Evolutionary conservation across 768 basidiomycete genomes (phyloP).

Genomic region (Hemileccinum impolitum): DNA sequence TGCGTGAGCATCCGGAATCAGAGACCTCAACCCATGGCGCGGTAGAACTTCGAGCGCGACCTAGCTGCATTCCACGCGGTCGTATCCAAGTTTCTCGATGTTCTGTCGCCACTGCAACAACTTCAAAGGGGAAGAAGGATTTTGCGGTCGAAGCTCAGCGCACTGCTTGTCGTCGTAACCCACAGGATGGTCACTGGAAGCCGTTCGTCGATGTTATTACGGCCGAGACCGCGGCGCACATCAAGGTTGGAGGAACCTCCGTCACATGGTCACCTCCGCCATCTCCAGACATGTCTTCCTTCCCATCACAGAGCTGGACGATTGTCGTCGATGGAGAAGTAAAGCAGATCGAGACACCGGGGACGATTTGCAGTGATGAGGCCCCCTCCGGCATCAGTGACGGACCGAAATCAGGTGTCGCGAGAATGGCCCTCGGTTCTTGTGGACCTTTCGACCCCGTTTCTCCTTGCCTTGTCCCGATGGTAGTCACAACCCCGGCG

Average conservation of each 20-base stretch:
- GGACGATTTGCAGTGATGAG: not conserved
- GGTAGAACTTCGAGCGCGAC: not conserved
- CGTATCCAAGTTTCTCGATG: not conserved
- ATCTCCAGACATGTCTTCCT: conserved; percentile 1
- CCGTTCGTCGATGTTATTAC: no score
- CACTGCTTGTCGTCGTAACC: not conserved
- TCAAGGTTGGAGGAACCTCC: not conserved
- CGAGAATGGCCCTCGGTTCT: not conserved
- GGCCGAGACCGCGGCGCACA: no score
- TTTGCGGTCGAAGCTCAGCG: not conserved
- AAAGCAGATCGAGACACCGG: not conserved
- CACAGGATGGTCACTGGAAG: not conserved
- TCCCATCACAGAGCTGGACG: conserved; percentile 7
- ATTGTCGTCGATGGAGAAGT: not conserved
- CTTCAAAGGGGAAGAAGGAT: not conserved
- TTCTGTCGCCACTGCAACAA: not conserved
- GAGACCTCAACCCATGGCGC: not conserved
- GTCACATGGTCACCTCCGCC: not conserved
- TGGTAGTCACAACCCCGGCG: not conserved
- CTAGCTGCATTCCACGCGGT: conserved; percentile 1
- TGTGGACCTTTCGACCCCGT: not conserved
- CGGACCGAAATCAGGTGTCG: not conserved
- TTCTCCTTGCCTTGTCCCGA: not conserved
- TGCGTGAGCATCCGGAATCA: not conserved
- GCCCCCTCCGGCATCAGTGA: not conserved